Evolutionary conservation across 1,284 basidiomycete species (phyloP), one percentile per base, ranked within the genome.

Genomic region (Sphaerobolus stellatus): DNA sequence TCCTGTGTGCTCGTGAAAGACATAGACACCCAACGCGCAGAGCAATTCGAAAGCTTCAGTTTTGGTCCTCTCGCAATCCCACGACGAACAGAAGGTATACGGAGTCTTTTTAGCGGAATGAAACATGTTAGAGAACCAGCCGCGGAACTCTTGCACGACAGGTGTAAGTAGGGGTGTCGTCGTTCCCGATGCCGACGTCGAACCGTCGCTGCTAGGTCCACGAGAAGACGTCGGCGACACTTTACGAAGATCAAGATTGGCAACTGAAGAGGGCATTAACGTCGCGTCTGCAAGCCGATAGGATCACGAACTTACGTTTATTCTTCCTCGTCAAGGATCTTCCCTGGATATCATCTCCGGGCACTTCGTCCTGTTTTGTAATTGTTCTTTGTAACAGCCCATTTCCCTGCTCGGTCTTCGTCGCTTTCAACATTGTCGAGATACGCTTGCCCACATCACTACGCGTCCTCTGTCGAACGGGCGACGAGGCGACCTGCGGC

Each of bases 81-180:
- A 78, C 11, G 74, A 68, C 1, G 90, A 91, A 65, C 86, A 88
- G 18, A 93, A 73, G n/a, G 85, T 76, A 57, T 82, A 83, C 14
- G 77, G 75, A 65, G 87, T 79, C 30, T 75, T 73, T 59, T 82
- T 84, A 86, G 86, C n/a, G n/a, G 18, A 89, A 66, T 80, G 84
- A 73, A 90, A 90, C 31, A 90, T 72, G 61, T 84, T 89, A 7
- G 87, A 87, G 66, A 90, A 88, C 88, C 88, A 90, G 40, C 87
- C 88, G 64, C 87, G 88, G 69, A 90, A 83, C 66, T 90, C 86
- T 57, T 85, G 83, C n/a, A 87, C 83, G n/a, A 79, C 78, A 53
- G 76, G 75, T 43, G 75, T 61, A 50, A 51, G 28, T 49, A 54
- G 76, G 20, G 52, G 60, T 53, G 59, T 38, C 58, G 56, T 54